These are phyloP conservation scores for Exophiala mesophila DNA, from an alignment of 2,329 filamentous ascomycete genomes.

Conservation along the genomic window DNA sequence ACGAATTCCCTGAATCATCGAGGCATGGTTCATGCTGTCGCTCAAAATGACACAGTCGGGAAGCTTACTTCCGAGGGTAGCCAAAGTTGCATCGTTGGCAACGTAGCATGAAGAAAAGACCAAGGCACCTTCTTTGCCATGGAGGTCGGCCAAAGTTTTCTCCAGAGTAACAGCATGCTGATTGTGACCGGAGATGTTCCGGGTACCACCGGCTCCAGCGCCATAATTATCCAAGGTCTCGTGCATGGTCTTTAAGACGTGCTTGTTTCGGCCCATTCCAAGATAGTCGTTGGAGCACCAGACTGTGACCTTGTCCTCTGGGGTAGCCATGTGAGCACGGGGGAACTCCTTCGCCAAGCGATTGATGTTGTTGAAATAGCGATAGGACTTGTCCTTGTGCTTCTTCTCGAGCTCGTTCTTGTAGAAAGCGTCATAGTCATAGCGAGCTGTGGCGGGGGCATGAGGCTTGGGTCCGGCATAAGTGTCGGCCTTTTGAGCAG, in stretches of 20 bases:
- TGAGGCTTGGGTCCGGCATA: slow-evolving; percentile 43
- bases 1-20: slow-evolving; percentile 98
- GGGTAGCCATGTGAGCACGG: slow-evolving; percentile 79
- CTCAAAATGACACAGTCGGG: slow-evolving; percentile 97
- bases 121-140: slow-evolving; percentile 84
- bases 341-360: slow-evolving; percentile 94
- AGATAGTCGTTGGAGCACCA: slow-evolving; percentile 99
- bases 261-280: slow-evolving; percentile 88
- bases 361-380: slow-evolving; percentile 99
- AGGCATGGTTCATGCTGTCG: slow-evolving; percentile 94
- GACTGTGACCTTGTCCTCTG: slow-evolving; percentile 84
- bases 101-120: slow-evolving; percentile 99
- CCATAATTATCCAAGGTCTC: slow-evolving; percentile 91
- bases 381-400: slow-evolving; percentile 99
- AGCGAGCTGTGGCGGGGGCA: slow-evolving; percentile 54
- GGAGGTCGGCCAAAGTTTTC: slow-evolving; percentile 74
- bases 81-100: slow-evolving; percentile 93
- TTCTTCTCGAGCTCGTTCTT: slow-evolving; percentile 88
- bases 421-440: slow-evolving; percentile 91
- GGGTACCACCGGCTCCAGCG: slow-evolving; percentile 87
- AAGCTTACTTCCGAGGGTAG: slow-evolving; percentile 93
- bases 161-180: slow-evolving; percentile 86
- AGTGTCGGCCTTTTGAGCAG: slow-evolving; percentile 22
- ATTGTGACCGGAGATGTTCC: slow-evolving; percentile 98
- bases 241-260: slow-evolving; percentile 88